Conservation (phyloP, 371 early-diverging fungal genomes). For the Rhizopus arrhizus region DNA sequence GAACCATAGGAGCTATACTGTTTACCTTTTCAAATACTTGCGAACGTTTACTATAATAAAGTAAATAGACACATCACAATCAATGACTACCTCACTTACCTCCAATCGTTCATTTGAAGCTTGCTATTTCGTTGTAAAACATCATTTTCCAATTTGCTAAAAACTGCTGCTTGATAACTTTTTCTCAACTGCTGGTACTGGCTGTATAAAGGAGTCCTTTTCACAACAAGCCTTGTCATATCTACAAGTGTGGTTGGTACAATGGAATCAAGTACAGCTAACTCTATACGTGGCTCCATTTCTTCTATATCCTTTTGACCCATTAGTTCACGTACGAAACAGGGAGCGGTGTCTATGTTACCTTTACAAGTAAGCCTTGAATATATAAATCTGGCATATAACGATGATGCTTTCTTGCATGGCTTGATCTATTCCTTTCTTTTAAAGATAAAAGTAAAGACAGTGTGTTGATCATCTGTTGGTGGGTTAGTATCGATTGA, state of each 20-base stretch:
- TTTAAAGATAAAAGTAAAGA: conserved; percentile 55
- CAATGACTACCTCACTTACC: conserved; percentile 10
- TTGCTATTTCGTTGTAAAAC: not conserved
- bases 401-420: conserved; percentile 61
- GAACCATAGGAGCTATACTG: conserved; percentile 56
- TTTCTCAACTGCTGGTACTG: conserved; percentile 38
- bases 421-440: conserved; percentile 60
- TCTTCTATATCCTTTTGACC: conserved; percentile 36
- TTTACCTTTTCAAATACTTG: conserved; percentile 45
- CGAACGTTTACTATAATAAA: conserved; percentile 26
- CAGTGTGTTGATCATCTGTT: conserved; percentile 61
- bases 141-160: conserved; percentile 36
- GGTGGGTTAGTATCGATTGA: not conserved
- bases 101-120: conserved; percentile 31
- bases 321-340: not conserved
- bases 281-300: conserved; percentile 33
- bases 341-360: not conserved
- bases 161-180: conserved; percentile 35
- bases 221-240: conserved; percentile 49
- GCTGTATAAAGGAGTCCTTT: conserved; percentile 56
- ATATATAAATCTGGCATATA: conserved; percentile 60
- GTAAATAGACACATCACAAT: not conserved
- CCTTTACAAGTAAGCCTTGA: conserved; percentile 54
- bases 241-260: conserved; percentile 62
- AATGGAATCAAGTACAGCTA: conserved; percentile 53